Evolutionary conservation across 345 rosid species (phyloP).

Genomic region (Boechera stricta): DNA sequence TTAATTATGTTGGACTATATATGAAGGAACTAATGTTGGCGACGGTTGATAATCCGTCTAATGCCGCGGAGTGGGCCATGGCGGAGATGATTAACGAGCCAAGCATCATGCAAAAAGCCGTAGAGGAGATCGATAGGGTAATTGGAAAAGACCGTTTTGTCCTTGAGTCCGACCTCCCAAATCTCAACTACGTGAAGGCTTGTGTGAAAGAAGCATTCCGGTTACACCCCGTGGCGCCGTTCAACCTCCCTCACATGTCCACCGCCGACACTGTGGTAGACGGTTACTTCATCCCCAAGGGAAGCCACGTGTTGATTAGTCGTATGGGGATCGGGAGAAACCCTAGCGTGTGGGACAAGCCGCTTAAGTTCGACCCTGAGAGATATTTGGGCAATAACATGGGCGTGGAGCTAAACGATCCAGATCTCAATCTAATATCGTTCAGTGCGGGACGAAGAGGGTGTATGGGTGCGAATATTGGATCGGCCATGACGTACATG

Average conservation of each 20-base stretch:
- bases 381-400: slow-evolving; percentile 45
- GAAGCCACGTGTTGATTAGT: slow-evolving; percentile 53
- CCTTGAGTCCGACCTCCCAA: slow-evolving; percentile 53
- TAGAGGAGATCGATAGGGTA: slow-evolving; percentile 52
- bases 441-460: slow-evolving; percentile 64
- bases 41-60: slow-evolving; percentile 62
- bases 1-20: slow-evolving; percentile 3
- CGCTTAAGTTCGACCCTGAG: slow-evolving; percentile 54
- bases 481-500: slow-evolving; percentile 57
- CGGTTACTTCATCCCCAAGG: slow-evolving; percentile 61
- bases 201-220: slow-evolving; percentile 61
- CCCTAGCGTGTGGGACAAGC: slow-evolving; percentile 56
- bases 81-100: slow-evolving; percentile 65
- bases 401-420: slow-evolving; percentile 41
- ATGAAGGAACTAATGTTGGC: slow-evolving; percentile 60
- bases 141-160: slow-evolving; percentile 59
- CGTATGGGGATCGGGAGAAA: slow-evolving; percentile 56
- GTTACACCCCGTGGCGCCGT: slow-evolving; percentile 55
- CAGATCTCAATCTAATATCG: slow-evolving; percentile 47
- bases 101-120: slow-evolving; percentile 47
- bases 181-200: slow-evolving; percentile 58
- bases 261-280: slow-evolving; percentile 39
- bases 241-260: slow-evolving; percentile 58
- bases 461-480: slow-evolving; percentile 51
- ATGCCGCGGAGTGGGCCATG: slow-evolving; percentile 62